A percentile compares a stretch with the other conserved stretches of the same genome.
These are phyloP conservation scores for Penicillium italicum DNA, from an alignment of 2,329 filamentous ascomycete species.

Conservation along the genomic window DNA sequence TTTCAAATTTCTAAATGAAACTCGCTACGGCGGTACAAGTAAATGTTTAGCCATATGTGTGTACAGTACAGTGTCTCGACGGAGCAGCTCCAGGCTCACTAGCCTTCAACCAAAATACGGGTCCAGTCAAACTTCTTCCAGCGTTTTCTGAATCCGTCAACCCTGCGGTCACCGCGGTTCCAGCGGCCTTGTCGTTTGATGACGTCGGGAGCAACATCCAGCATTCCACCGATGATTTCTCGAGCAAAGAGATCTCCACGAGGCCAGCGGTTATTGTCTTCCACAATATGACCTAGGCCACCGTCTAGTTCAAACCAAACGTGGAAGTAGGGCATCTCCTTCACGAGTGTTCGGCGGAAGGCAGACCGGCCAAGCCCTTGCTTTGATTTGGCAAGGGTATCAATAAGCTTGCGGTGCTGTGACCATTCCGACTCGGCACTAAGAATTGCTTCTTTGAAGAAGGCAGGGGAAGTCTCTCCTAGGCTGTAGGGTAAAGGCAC, in stretches of 20 bases:
- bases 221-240: constrained; percentile 87
- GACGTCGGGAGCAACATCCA: constrained; percentile 75
- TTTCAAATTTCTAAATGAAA: not conserved
- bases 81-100: not conserved
- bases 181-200: constrained; percentile 89
- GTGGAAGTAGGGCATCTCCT: constrained; percentile 98
- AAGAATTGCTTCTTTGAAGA: constrained; percentile 92
- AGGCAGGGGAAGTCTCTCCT: constrained; percentile 88
- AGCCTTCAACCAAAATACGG: constrained; percentile 54
- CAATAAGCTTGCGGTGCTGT: constrained; percentile 91
- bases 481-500: constrained; percentile 86
- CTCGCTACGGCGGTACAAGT: not conserved
- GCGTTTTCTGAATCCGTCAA: constrained; percentile 73
- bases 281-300: constrained; percentile 86
- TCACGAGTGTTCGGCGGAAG: constrained; percentile 77
- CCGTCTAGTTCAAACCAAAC: constrained; percentile 93
- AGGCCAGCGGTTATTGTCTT: constrained; percentile 82
- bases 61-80: not conserved
- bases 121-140: constrained; percentile 97
- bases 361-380: constrained; percentile 71
- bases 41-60: not conserved
- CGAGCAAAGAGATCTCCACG: constrained; percentile 87
- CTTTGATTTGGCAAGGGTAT: constrained; percentile 62
- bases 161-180: constrained; percentile 63
- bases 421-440: constrained; percentile 88